Conservation (phyloP, 73 alveolate genomes). For the Urostyla sp. region DNA sequence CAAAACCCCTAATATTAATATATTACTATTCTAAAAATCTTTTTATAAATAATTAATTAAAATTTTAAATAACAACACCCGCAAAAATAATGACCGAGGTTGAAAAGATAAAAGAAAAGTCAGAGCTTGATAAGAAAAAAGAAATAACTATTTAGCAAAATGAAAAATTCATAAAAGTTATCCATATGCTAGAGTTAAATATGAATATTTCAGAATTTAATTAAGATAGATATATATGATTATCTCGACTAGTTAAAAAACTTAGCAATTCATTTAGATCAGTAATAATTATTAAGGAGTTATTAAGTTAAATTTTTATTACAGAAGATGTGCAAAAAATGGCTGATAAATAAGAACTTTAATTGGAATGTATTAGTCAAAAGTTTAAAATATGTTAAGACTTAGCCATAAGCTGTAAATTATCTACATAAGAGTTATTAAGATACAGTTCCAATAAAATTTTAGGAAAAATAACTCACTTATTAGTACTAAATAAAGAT, state of each 20-base stretch:
- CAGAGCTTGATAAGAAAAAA: not conserved
- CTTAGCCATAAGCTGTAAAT: not conserved
- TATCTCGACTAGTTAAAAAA: not conserved
- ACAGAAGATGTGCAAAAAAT: slow-evolving; percentile 15
- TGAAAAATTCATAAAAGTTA: not conserved
- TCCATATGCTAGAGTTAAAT: not conserved
- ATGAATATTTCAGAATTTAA: not conserved
- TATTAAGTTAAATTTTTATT: slow-evolving; percentile 4
- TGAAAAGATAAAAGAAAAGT: not conserved
- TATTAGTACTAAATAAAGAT: not conserved
- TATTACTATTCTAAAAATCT: too few relatives aligned
- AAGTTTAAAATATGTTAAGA: slow-evolving; percentile 14
- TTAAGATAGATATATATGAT: slow-evolving; percentile 1
- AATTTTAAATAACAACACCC: not conserved
- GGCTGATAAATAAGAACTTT: not conserved
- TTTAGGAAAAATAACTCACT: slow-evolving; percentile 36
- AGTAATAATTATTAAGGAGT: not conserved
- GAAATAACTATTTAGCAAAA: not conserved
- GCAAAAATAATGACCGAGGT: not conserved
- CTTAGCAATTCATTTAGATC: slow-evolving; percentile 25
- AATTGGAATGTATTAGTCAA: slow-evolving; percentile 8
- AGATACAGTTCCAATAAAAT: slow-evolving; percentile 9
- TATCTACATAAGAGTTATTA: slow-evolving; percentile 3
- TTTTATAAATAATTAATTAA: too few relatives aligned
- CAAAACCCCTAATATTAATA: too few relatives aligned